Conservation (phyloP, 257 asterid species). For the Nicotiana attenuata region DNA sequence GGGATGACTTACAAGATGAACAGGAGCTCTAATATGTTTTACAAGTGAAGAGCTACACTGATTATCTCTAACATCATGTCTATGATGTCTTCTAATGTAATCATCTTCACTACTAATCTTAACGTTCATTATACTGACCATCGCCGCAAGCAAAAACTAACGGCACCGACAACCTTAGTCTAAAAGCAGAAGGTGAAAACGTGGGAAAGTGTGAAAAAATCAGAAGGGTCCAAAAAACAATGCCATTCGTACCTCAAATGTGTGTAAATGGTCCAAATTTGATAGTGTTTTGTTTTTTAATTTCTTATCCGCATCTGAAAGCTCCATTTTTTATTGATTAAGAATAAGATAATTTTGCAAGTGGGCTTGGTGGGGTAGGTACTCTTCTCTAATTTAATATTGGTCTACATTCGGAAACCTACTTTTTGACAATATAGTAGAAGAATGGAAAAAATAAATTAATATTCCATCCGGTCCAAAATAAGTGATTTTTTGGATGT, state of each 20-base stretch:
- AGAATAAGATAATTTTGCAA: neutral
- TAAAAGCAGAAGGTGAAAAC: neutral
- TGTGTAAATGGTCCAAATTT: conserved; percentile 13
- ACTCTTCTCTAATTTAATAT: neutral
- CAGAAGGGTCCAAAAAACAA: conserved; percentile 17
- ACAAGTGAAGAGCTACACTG: conserved; percentile 18
- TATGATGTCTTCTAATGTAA: conserved; percentile 14
- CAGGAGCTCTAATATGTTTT: conserved; percentile 23
- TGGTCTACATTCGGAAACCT: neutral
- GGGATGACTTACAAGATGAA: conserved; percentile 11
- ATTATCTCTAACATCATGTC: conserved; percentile 2
- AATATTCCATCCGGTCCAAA: no score
- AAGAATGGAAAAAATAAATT: no score
- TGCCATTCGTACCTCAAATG: conserved; percentile 15
- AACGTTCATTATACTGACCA: conserved; percentile 21
- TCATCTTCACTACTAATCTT: conserved; percentile 7
- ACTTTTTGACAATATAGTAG: neutral
- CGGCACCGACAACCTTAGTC: neutral
- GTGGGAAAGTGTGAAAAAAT: neutral
- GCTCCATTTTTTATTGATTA: neutral
- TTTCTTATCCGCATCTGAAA: conserved; percentile 17
- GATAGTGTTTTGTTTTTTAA: neutral
- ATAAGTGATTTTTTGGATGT: no score
- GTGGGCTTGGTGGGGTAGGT: neutral
- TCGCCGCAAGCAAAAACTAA: neutral